Percentiles rank a stretch among this genome's conserved stretches.
phyloP scores from a whole-genome alignment of 2,329 filamentous ascomycete species.

The Torrubiella hemipterigena region DNA sequence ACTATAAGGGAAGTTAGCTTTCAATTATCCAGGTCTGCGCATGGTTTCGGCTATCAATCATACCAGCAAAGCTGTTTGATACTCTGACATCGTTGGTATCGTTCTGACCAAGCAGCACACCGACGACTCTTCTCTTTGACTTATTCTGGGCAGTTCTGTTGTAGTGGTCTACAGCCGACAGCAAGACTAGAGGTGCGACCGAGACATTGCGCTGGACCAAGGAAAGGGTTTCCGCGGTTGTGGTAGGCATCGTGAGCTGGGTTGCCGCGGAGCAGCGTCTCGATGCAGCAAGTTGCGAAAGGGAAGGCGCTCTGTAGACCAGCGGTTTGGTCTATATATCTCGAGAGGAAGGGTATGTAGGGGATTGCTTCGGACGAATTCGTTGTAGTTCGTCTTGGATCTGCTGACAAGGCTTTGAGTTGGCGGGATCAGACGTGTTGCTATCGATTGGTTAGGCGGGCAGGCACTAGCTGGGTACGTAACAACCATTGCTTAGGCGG shows the following conservation, averaged over 20 bases:
- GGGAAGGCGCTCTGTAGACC: no score
- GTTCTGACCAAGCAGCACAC: conserved; percentile 89
- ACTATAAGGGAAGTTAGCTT: conserved; percentile 39
- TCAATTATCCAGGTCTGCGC: not conserved
- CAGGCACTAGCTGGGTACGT: no score
- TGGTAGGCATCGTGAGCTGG: conserved; percentile 68
- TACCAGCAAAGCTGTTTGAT: conserved; percentile 98
- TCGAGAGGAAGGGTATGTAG: no score
- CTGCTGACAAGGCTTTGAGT: no score
- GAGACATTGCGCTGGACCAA: conserved; percentile 92
- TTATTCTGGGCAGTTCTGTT: conserved; percentile 84
- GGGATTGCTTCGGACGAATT: no score
- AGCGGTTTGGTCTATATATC: no score
- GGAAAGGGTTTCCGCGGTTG: conserved; percentile 90
- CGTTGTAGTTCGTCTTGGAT: no score
- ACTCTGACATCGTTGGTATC: conserved; percentile 93
- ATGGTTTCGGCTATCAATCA: no score
- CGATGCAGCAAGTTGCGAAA: not conserved
- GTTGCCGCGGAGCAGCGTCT: not conserved
- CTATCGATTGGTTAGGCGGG: no score
- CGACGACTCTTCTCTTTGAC: conserved; percentile 77
- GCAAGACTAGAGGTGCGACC: conserved; percentile 92
- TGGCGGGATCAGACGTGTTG: no score
- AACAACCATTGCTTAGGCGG: no score
- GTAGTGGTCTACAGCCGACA: conserved; percentile 97